Base-by-base conservation (phyloP, 2,329 filamentous ascomycete species). In the Purpureocillium lavendulum region DNA sequence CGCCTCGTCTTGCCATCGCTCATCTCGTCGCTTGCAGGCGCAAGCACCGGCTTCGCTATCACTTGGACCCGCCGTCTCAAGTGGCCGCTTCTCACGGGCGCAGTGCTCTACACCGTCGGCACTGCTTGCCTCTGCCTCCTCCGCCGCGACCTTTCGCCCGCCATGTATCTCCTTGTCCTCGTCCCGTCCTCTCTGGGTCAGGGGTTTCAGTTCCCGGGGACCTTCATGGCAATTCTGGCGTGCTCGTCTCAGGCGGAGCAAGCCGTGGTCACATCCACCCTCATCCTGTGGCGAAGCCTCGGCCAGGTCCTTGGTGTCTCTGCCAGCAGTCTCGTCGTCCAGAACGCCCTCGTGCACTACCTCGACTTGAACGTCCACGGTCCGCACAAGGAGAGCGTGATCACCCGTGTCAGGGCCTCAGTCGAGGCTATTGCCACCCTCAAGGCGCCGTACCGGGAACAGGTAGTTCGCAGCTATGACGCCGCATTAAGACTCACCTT, bases 301-400 rank as follows among this genome's bases (percentile, higher is more conserved):
- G 85, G 84, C 7, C 74, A 72, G 40, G 83, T 89, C 1, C 69
- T 88, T 52, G 85, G 84, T n/a, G 75, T 89, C 33, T 78, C 84
- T 1, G 65, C 73, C 38, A 84, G 78, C 48, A 84, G 80, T 54
- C 69, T 87, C 41, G 75, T 87, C 7, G 65, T 89, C 45, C 84
- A 90, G 61, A 87, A 87, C 51, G 70, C 75, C 1, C 63, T 90
- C 38, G 60, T 74, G 8, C 61, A 67, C 14, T 81, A 80, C 47
- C 67, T 90, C 5, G 59, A 73, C 4, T 46, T 55, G 10, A 69
- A 73, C 28, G 80, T 89, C 8, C 68, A 66, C 0, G 81, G 77
- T 0, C 64, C 66, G 0, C 65, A 77, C 17, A 83, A 79, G 51
- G 65, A 67, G 0, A 61, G 69, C 35, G 61, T 80, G n/a, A 71